Conservation (phyloP, 441 rosid species). For the Pelargonium fulgidum region DNA sequence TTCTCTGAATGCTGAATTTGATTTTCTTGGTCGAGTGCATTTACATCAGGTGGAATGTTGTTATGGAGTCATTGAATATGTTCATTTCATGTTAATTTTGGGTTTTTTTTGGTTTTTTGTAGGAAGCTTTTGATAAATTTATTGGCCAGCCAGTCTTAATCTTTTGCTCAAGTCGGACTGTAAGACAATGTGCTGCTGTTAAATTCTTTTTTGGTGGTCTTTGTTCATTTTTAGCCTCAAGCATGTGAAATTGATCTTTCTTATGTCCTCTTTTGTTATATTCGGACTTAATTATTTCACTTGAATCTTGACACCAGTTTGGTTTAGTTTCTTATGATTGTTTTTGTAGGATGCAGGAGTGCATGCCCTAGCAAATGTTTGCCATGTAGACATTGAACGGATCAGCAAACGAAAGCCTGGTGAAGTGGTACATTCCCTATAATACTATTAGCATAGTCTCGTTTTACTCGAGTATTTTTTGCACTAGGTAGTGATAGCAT, state of each 20-base stretch:
- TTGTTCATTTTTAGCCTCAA: background rate
- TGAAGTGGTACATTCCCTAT: constrained; percentile 55
- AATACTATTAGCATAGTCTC: background rate
- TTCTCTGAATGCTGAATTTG: background rate
- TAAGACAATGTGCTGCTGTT: constrained; percentile 32
- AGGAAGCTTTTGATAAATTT: constrained; percentile 83
- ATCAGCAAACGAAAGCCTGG: constrained; percentile 90
- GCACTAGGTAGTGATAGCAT: background rate
- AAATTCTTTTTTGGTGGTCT: background rate
- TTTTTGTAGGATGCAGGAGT: constrained; percentile 83
- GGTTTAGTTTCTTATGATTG: constrained; percentile 18
- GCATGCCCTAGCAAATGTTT: constrained; percentile 91
- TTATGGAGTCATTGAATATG: constrained; percentile 3
- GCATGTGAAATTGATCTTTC: background rate
- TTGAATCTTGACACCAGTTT: constrained; percentile 2
- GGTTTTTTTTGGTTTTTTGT: constrained; percentile 15
- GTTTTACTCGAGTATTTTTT: background rate
- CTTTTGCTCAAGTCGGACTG: constrained; percentile 79
- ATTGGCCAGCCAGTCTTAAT: constrained; percentile 79
- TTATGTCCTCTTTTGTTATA: background rate
- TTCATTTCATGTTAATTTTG: background rate
- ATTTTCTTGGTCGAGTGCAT: background rate
- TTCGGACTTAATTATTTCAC: background rate
- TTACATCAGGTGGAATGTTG: background rate
- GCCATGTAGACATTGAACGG: constrained; percentile 88